Percentiles rank a stretch among this genome's conserved stretches.
Conservation (phyloP, 208 protist genomes). For the Crithidia expoeki region DNA sequence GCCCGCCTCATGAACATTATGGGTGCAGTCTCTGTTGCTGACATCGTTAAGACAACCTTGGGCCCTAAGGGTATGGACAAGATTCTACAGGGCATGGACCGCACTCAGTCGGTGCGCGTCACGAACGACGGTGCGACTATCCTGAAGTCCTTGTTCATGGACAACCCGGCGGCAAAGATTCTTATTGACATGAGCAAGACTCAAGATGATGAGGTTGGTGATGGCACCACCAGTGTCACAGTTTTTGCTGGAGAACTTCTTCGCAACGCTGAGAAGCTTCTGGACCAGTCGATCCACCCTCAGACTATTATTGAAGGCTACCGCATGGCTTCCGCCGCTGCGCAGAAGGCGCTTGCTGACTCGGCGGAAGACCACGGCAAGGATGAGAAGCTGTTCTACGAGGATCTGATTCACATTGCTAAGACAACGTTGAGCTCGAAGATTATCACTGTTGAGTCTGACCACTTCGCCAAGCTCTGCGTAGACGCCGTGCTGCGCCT, state of each 20-base stretch:
- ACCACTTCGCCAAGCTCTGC: constrained; percentile 98
- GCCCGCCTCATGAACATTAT: constrained; percentile 93
- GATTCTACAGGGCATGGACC: constrained; percentile 90
- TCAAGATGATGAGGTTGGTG: constrained; percentile 99
- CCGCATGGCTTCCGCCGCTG: constrained; percentile 78
- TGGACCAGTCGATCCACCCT: constrained; percentile 98
- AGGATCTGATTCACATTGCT: constrained; percentile 99
- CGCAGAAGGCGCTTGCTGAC: constrained; percentile 84
- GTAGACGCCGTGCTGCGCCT: constrained; percentile 99
- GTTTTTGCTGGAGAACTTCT: constrained; percentile 99
- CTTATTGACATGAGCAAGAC: constrained; percentile 99
- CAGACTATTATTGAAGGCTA: constrained; percentile 98
- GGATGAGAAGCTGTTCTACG: constrained; percentile 92
- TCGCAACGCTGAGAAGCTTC: constrained; percentile 98
- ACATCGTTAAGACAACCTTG: constrained; percentile 99
- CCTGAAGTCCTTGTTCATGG: constrained; percentile 97
- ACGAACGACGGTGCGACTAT: constrained; percentile 99
- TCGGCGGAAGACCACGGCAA: constrained; percentile 82
- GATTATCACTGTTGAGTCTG: constrained; percentile 96
- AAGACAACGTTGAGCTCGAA: constrained; percentile 99
- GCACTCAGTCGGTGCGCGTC: constrained; percentile 91
- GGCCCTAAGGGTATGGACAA: constrained; percentile 99
- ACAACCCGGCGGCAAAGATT: constrained; percentile 99
- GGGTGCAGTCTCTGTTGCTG: constrained; percentile 90
- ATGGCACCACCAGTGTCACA: constrained; percentile 99